Evolutionary conservation across 352 stramenopile genomes (phyloP), one percentile per base, ranked within the genome.

Genomic region (Peronospora destructor): DNA sequence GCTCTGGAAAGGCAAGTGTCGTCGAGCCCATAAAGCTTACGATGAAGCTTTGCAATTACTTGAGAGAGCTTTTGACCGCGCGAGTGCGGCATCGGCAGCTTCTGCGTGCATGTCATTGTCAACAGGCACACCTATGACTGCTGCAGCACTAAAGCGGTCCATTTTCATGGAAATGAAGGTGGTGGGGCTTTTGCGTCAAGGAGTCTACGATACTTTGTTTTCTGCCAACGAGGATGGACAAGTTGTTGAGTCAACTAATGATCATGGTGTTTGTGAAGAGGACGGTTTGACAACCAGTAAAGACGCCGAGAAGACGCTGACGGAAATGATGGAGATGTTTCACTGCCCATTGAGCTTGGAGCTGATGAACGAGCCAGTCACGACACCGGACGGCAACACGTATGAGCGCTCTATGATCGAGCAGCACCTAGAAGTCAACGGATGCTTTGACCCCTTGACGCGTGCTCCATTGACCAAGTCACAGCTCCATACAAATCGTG

Each of bases 321-420:
- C 71, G 46, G 73, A 86, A 42, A 79, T 88, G 57, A 71, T 88
- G 57, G 77, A 88, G 12, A 37, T 84, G 5, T 86, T 85, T 42
- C 71, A 77, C 30, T 89, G 77, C 28, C 77, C 77, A 9, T 33
- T 89, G 54, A 89, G 77, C 36, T 64, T 89, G 19, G 77, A 89
- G 48, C 36, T 82, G n/a, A 89, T 89, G 77, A 62, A 84, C 28
- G 74, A 89, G 40, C 77, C 77, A 1, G 77, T 89, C 2, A 85
- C 79, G 35, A 85, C 75, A 2, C 74, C 77, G 2, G 77, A 77
- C 13, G 77, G 77, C n/a, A 76, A 84, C 51, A 83, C 77, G 35
- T 89, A 85, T 52, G 77, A 89, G 32, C 77, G 77, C 28, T 68
- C 74, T 1, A 86, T 89, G 77, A 89, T 89, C 32, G 75, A 89